These are phyloP conservation scores for Priceomyces carsonii DNA, from an alignment of 805 yeast species.

Conservation along the genomic window DNA sequence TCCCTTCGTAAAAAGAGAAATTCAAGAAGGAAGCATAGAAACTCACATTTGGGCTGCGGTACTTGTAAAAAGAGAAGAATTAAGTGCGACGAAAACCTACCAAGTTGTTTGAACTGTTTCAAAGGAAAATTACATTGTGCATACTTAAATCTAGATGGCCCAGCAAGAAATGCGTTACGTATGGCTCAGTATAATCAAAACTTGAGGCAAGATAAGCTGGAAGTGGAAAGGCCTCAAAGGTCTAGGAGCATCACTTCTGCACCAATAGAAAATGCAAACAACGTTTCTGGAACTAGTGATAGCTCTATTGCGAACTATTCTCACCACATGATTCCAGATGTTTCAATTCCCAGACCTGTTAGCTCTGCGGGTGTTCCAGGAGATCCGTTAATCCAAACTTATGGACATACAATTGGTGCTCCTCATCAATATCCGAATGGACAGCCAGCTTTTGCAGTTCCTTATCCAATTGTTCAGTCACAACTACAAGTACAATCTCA, in stretches of 20 bases:
- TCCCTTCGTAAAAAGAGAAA: constrained; percentile 31
- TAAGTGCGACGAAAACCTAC: constrained; percentile 52
- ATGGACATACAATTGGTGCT: constrained; percentile 1
- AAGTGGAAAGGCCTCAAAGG: constrained; percentile 1
- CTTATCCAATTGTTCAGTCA: constrained; percentile 15
- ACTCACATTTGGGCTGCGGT: constrained; percentile 75
- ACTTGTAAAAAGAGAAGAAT: constrained; percentile 55
- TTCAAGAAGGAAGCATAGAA: constrained; percentile 61
- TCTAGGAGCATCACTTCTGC: neutral
- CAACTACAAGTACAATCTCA: constrained; percentile 8
- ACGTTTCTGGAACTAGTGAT: neutral
- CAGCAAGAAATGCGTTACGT: constrained; percentile 49
- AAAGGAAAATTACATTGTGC: constrained; percentile 49
- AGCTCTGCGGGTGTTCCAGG: neutral
- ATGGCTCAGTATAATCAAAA: constrained; percentile 50
- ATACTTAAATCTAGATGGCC: constrained; percentile 46
- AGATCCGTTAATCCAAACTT: constrained; percentile 2
- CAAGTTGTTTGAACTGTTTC: constrained; percentile 49
- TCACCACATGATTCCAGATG: neutral
- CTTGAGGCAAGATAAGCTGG: constrained; percentile 21
- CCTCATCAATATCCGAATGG: constrained; percentile 2
- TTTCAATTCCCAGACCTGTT: neutral
- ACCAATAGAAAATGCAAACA: constrained; percentile 1
- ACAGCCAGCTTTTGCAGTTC: constrained; percentile 12
- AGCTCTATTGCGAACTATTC: too few relatives aligned